These are phyloP conservation scores for Metroxylon sagu DNA, from an alignment of 176 grass and related monocot species.

Conservation along the genomic window DNA sequence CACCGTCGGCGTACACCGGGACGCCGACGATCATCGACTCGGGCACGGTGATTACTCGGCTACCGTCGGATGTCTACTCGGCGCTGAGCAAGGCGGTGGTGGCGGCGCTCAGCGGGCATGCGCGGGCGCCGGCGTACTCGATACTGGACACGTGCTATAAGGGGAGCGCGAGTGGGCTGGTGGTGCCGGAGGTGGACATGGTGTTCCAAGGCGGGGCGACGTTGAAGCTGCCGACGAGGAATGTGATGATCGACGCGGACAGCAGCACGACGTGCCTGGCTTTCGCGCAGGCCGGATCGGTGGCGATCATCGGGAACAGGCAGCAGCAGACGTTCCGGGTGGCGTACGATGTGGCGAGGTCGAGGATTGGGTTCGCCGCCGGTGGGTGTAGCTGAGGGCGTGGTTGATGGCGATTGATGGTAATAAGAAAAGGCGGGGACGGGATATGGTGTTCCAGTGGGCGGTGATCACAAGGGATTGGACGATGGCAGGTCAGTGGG, in stretches of 20 bases:
- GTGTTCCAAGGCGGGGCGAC: conserved; percentile 43
- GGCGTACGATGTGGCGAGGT: conserved; percentile 47
- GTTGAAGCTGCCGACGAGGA: conserved; percentile 26
- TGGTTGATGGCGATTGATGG: no score
- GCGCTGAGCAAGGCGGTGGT: conserved; percentile 55
- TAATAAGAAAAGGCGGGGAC: no score
- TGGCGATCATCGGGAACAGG: conserved; percentile 66
- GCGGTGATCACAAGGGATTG: no score
- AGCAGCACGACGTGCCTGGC: conserved; percentile 60
- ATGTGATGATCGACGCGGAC: conserved; percentile 60
- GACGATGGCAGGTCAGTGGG: no score
- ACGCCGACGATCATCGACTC: conserved; percentile 77
- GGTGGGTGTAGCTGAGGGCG: conserved; percentile 57
- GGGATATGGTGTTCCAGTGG: no score
- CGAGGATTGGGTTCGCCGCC: conserved; percentile 55
- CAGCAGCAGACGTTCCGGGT: conserved; percentile 83
- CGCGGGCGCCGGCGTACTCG: conserved; percentile 27
- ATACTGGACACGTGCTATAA: conserved; percentile 78
- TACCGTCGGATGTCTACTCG: conserved; percentile 50
- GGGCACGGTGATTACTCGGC: conserved; percentile 68
- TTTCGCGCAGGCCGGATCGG: conserved; percentile 39
- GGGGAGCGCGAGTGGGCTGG: conserved; percentile 28
- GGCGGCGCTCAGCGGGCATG: conserved; percentile 21
- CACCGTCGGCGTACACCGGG: conserved; percentile 39
- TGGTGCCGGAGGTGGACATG: conserved; percentile 38